Conservation (phyloP, 768 basidiomycete genomes). For the Rhodotorula paludigena region DNA sequence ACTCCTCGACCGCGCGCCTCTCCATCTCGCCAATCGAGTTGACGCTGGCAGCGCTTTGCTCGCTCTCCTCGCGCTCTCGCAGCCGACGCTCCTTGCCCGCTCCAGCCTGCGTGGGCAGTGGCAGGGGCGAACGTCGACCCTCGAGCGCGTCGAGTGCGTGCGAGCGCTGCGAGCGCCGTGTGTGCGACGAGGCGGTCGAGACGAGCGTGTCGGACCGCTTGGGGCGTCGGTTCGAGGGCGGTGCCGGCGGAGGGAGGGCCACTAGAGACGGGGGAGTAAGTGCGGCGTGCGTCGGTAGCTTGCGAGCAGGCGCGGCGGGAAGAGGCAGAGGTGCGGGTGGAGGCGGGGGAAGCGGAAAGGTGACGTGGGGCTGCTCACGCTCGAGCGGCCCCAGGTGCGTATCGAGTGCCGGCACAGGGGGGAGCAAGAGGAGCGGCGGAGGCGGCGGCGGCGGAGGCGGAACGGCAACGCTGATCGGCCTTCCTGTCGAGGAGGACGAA, state of each 20-base stretch:
- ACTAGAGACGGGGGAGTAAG: background rate
- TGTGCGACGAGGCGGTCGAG: slow-evolving; percentile 2
- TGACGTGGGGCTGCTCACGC: too few species aligned
- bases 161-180: background rate
- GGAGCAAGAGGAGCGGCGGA: background rate
- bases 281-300: too few species aligned
- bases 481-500: background rate
- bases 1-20: background rate
- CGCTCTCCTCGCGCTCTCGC: background rate
- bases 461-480: background rate
- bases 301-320: background rate
- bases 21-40: background rate
- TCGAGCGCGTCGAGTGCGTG: slow-evolving; percentile 26
- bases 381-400: too few species aligned
- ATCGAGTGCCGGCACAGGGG: too few species aligned
- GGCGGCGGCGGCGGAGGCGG: background rate
- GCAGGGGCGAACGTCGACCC: slow-evolving; percentile 5
- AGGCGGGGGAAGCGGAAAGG: background rate
- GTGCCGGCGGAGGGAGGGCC: background rate
- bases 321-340: background rate
- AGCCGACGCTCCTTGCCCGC: too few species aligned
- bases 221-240: background rate
- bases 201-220: slow-evolving; percentile 7
- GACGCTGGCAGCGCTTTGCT: background rate
- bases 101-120: too few species aligned